A percentile compares a stretch with the other conserved stretches of the same genome.
phyloP scores from a whole-genome alignment of 73 alveolate species.

The Symbiodinium pilosum region DNA sequence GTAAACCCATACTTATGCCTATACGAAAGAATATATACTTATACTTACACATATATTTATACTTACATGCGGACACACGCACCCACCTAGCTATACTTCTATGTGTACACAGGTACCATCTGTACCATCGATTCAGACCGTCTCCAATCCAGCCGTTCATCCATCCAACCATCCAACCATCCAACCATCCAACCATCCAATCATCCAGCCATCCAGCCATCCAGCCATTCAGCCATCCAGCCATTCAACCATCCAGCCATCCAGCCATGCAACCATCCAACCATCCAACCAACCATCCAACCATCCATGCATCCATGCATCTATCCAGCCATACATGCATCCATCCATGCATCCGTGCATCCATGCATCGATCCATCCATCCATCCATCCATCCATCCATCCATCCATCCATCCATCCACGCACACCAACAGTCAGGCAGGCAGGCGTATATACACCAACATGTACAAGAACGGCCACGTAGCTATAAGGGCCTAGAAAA shows the following conservation, averaged over 20 bases:
- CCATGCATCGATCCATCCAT: not conserved
- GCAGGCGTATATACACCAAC: not conserved
- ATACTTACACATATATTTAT: not conserved
- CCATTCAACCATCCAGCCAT: not conserved
- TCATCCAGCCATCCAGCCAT: too few species aligned
- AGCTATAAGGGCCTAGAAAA: too few species aligned
- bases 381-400: not conserved
- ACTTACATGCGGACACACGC: not conserved
- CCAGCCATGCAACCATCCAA: not conserved
- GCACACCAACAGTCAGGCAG: not conserved
- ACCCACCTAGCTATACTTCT: not conserved
- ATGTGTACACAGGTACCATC: not conserved
- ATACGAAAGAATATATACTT: not conserved
- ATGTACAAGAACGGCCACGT: not conserved
- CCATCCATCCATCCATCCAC: not conserved
- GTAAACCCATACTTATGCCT: not conserved
- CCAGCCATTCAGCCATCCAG: too few species aligned
- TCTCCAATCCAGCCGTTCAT: too few species aligned
- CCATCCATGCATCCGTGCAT: not conserved
- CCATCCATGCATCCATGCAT: not conserved
- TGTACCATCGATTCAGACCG: too few species aligned
- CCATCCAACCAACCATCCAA: not conserved
- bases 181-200: too few species aligned
- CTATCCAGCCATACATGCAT: not conserved
- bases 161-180: too few species aligned